These are phyloP conservation scores for Starmerella sp. DNA, from an alignment of 805 yeast genomes.

Conservation along the genomic window DNA sequence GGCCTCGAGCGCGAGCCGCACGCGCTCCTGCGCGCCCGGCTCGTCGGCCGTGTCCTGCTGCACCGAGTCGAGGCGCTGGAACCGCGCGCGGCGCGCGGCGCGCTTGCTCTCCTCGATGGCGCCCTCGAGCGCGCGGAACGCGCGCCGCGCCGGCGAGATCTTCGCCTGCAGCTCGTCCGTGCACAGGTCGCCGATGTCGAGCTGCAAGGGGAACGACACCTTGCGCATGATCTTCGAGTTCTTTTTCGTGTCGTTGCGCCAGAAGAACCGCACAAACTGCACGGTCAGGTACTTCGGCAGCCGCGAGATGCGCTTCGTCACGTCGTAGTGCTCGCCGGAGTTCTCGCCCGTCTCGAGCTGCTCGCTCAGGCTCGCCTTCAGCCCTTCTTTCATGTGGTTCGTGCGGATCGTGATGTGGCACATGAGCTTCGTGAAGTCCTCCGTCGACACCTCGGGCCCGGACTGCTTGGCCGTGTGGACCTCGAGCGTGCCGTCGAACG, in stretches of 20 bases:
- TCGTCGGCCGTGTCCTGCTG: slow-evolving; percentile 14
- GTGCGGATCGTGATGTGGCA: slow-evolving; percentile 83
- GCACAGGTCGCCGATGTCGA: slow-evolving; percentile 77
- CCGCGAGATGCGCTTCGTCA: slow-evolving; percentile 48
- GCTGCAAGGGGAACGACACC: slow-evolving; percentile 87
- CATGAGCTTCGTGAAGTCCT: slow-evolving; percentile 58
- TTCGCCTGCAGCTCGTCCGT: slow-evolving; percentile 62
- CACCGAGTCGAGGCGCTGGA: slow-evolving; percentile 34
- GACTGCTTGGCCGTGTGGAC: slow-evolving; percentile 41
- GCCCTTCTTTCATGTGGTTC: slow-evolving; percentile 79
- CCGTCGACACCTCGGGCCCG: slow-evolving; percentile 34
- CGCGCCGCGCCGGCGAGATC: slow-evolving; percentile 64
- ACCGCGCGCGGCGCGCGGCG: slow-evolving; percentile 54
- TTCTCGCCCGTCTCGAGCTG: slow-evolving; percentile 51
- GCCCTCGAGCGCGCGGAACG: slow-evolving; percentile 63
- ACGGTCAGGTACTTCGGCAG: slow-evolving; percentile 82
- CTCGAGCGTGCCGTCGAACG: slow-evolving; percentile 54
- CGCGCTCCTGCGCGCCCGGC: slow-evolving; percentile 14
- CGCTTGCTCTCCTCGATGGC: slow-evolving; percentile 60
- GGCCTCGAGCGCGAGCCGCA: slow-evolving; percentile 19
- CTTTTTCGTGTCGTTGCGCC: slow-evolving; percentile 85
- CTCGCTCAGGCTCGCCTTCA: slow-evolving; percentile 63
- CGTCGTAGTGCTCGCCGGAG: slow-evolving; percentile 58
- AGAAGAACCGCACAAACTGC: slow-evolving; percentile 87
- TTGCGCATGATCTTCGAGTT: slow-evolving; percentile 89